Evolutionary conservation across 306 rosid species (phyloP).

Genomic region (Rosa lucieae): DNA sequence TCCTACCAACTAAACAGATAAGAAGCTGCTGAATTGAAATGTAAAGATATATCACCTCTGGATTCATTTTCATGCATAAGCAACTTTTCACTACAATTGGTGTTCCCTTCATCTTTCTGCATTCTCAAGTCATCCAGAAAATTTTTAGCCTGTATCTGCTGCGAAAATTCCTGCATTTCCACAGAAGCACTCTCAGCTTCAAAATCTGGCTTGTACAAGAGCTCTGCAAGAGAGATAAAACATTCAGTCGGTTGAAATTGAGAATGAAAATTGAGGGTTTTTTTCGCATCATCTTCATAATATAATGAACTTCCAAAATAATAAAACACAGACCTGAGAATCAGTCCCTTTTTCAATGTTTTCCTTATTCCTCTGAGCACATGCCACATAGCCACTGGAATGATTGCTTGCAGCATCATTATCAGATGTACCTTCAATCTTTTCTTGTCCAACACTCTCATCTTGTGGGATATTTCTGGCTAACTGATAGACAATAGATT

Average conservation of each 20-base stretch:
- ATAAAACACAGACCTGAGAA: conserved; percentile 68
- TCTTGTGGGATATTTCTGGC: conserved; percentile 46
- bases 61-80: conserved; percentile 39
- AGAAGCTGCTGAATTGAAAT: conserved; percentile 11
- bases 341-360: conserved; percentile 80
- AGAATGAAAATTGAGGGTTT: neutral
- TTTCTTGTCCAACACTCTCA: conserved; percentile 57
- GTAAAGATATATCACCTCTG: conserved; percentile 49
- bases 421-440: conserved; percentile 77
- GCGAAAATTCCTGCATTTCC: conserved; percentile 53
- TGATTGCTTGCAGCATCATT: conserved; percentile 69
- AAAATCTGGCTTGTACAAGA: conserved; percentile 83
- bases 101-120: conserved; percentile 45
- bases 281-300: conserved; percentile 2
- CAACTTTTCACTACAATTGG: conserved; percentile 36
- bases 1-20: conserved; percentile 19
- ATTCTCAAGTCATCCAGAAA: conserved; percentile 41
- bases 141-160: conserved; percentile 35
- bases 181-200: conserved; percentile 59
- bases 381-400: conserved; percentile 60
- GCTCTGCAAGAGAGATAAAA: conserved; percentile 72
- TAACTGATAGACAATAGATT: conserved; percentile 49
- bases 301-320: neutral
- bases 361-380: conserved; percentile 55
- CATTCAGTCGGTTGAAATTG: conserved; percentile 23